A percentile compares a stretch with the other conserved stretches of the same genome.
phyloP scores from a whole-genome alignment of 2,329 filamentous ascomycete species.

The Phialemoniopsis sp. region DNA sequence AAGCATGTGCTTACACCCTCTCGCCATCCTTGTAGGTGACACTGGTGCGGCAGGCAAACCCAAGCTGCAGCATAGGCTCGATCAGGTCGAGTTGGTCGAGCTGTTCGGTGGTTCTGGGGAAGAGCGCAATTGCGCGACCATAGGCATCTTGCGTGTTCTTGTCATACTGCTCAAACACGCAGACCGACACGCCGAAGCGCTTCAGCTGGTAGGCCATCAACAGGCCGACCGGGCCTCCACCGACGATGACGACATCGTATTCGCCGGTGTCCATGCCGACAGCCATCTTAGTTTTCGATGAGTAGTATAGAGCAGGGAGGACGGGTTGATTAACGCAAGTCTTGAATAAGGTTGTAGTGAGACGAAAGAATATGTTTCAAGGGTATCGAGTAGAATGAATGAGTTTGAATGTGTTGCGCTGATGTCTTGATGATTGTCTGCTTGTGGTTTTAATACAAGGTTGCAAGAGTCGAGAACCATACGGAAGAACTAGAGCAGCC shows the following conservation, averaged over 20 bases:
- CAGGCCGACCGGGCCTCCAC: slow-evolving; percentile 40
- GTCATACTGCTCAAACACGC: slow-evolving; percentile 42
- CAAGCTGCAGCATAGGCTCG: slow-evolving; percentile 44
- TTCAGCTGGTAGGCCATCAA: slow-evolving; percentile 40
- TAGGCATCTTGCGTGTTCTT: slow-evolving; percentile 46
- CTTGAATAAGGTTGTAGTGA: too few species aligned
- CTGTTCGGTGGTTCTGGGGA: slow-evolving; percentile 44
- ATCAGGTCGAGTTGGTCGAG: slow-evolving; percentile 46
- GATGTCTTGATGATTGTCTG: too few species aligned
- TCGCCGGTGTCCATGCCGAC: too few species aligned
- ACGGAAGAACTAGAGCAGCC: too few species aligned
- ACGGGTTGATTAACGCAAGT: too few species aligned
- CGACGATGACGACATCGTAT: slow-evolving; percentile 29
- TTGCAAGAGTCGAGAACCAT: too few species aligned
- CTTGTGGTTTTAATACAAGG: too few species aligned
- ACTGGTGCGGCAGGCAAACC: slow-evolving; percentile 45
- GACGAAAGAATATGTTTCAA: too few species aligned
- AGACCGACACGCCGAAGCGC: slow-evolving; percentile 31
- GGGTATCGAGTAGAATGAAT: too few species aligned
- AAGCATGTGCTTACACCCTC: slow-evolving; percentile 20
- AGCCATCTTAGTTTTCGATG: too few species aligned
- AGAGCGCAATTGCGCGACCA: slow-evolving; percentile 50
- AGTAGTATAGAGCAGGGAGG: too few species aligned
- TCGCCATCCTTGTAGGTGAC: slow-evolving; percentile 44
- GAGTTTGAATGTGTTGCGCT: too few species aligned